A percentile compares a stretch with the other conserved stretches of the same genome.
phyloP scores from a whole-genome alignment of 768 basidiomycete species.

The Tulasnella sp. region DNA sequence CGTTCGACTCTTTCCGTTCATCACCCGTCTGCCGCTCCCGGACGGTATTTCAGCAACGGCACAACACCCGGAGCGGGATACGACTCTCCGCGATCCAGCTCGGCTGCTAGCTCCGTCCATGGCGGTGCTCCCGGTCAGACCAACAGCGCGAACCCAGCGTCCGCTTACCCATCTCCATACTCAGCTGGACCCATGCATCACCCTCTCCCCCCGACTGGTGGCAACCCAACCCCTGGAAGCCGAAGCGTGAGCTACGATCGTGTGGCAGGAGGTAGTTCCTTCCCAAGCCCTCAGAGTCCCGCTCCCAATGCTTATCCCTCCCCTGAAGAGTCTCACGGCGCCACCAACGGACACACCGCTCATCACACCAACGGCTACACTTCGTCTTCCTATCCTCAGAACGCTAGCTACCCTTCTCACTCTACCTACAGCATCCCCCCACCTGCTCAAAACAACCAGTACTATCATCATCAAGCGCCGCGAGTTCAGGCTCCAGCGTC shows the following conservation, averaged over 20 bases:
- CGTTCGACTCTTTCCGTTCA: neutral
- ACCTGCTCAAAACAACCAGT: neutral
- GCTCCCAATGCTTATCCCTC: conserved; percentile 11
- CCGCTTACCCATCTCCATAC: conserved; percentile 45
- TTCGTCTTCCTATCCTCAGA: neutral
- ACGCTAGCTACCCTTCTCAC: conserved; percentile 2
- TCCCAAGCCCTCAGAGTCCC: conserved; percentile 26
- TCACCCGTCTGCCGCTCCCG: neutral
- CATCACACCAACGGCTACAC: conserved; percentile 4
- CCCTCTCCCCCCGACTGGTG: conserved; percentile 43
- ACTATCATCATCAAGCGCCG: conserved; percentile 16
- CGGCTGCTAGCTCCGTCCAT: conserved; percentile 49
- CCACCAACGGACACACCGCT: neutral
- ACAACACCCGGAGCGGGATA: neutral
- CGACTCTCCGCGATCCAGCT: conserved; percentile 43
- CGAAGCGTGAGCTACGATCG: conserved; percentile 34
- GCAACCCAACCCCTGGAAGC: conserved; percentile 37
- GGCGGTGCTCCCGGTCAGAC: conserved; percentile 48
- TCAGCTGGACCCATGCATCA: conserved; percentile 49
- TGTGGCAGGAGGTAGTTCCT: conserved; percentile 15
- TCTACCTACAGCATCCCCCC: conserved; percentile 22
- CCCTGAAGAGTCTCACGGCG: conserved; percentile 21
- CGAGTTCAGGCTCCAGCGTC: conserved; percentile 15
- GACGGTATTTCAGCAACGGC: neutral
- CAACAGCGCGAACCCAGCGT: conserved; percentile 45